A percentile compares a stretch with the other conserved stretches of the same genome.
These are phyloP conservation scores for Trypanosoma grayi DNA, from an alignment of 208 protist genomes.

Conservation along the genomic window DNA sequence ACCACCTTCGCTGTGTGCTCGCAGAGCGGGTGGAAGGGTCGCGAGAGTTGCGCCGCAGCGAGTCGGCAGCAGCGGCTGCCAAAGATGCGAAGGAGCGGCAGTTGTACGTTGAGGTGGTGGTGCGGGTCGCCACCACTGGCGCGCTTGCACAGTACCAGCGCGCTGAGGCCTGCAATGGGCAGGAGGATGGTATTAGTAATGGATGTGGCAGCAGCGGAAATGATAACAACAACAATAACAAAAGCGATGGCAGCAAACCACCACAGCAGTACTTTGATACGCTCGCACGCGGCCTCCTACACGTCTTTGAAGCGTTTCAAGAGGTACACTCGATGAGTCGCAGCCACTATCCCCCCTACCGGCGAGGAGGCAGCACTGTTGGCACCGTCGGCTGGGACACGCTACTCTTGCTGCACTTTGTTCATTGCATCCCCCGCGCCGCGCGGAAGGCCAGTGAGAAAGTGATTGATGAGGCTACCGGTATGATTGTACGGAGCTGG, in stretches of 20 bases:
- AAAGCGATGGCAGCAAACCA: slow-evolving; percentile 1
- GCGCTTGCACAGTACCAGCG: slow-evolving; percentile 48
- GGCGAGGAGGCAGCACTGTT: slow-evolving; percentile 39
- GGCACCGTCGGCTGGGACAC: slow-evolving; percentile 88
- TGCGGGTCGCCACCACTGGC: slow-evolving; percentile 56
- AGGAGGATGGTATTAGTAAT: slow-evolving; percentile 14
- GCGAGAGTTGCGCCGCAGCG: neutral
- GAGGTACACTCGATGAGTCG: slow-evolving; percentile 68
- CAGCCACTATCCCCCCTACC: slow-evolving; percentile 57
- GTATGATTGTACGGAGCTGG: slow-evolving; percentile 74
- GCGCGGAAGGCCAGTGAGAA: slow-evolving; percentile 53
- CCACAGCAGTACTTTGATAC: slow-evolving; percentile 45
- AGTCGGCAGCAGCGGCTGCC: neutral
- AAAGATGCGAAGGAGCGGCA: slow-evolving; percentile 39
- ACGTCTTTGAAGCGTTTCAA: slow-evolving; percentile 79
- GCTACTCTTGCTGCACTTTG: slow-evolving; percentile 73
- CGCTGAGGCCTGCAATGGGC: slow-evolving; percentile 9
- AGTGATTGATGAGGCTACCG: slow-evolving; percentile 64
- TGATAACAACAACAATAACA: neutral
- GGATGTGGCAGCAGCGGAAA: neutral
- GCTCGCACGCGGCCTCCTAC: slow-evolving; percentile 61
- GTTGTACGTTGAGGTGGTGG: slow-evolving; percentile 41
- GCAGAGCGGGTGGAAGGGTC: slow-evolving; percentile 2
- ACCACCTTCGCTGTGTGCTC: slow-evolving; percentile 10
- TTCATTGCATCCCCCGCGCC: slow-evolving; percentile 70